A percentile compares a stretch with the other conserved stretches of the same genome.
These are phyloP conservation scores for Cladobotryum mycophilum DNA, from an alignment of 2,329 filamentous ascomycete genomes.

Conservation along the genomic window DNA sequence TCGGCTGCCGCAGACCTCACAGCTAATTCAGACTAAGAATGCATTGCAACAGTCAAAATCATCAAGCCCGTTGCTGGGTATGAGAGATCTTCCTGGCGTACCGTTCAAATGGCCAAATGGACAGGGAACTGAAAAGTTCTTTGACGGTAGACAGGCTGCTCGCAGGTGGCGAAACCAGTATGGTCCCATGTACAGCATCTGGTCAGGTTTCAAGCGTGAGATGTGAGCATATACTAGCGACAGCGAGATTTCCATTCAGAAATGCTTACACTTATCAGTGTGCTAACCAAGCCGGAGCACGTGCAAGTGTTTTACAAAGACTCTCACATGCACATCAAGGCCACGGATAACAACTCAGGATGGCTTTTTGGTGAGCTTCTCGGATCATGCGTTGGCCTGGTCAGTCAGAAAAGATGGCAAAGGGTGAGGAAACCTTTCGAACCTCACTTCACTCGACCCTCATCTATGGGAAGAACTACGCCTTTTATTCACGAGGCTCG, in stretches of 20 bases:
- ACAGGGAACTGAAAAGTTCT: slow-evolving; percentile 10
- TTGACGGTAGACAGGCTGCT: slow-evolving; percentile 2
- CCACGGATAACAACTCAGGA: slow-evolving; percentile 5
- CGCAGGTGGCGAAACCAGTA: not conserved
- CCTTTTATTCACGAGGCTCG: not conserved
- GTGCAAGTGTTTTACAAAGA: slow-evolving; percentile 8
- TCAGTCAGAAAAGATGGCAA: slow-evolving; percentile 5
- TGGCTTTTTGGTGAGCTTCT: slow-evolving; percentile 8
- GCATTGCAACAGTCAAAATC: too few relatives aligned
- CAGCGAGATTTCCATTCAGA: not conserved
- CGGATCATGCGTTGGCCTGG: slow-evolving; percentile 9
- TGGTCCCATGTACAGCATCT: slow-evolving; percentile 8
- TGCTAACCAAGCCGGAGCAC: slow-evolving; percentile 7
- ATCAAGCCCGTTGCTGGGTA: not conserved
- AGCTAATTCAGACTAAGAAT: too few relatives aligned
- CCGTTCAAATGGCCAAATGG: slow-evolving; percentile 8
- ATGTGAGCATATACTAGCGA: slow-evolving; percentile 3
- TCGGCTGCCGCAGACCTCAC: too few relatives aligned
- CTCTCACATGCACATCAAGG: slow-evolving; percentile 9
- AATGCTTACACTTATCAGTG: not conserved
- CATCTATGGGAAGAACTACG: not conserved
- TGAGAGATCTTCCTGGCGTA: not conserved
- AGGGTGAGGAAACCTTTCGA: slow-evolving; percentile 7
- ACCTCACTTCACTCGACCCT: slow-evolving; percentile 5
- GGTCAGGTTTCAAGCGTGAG: slow-evolving; percentile 9